Conservation (phyloP, 2,329 filamentous ascomycete species). For the Nothophaeocryptopus gaeumannii region DNA sequence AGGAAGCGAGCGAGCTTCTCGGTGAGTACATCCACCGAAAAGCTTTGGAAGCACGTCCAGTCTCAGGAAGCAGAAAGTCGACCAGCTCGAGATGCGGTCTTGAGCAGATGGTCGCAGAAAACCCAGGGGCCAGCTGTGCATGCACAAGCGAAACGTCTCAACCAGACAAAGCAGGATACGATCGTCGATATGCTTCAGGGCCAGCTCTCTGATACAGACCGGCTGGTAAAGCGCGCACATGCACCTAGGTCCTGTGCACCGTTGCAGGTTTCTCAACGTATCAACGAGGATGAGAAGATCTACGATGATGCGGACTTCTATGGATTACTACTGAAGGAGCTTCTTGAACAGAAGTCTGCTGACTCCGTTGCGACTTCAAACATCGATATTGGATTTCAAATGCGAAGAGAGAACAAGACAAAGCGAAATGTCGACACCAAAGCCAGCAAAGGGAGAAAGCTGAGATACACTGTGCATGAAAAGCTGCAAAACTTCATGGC, state of each 20-base stretch:
- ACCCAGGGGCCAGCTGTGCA: constrained; percentile 61
- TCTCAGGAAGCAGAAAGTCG: constrained; percentile 60
- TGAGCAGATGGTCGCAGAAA: constrained; percentile 90
- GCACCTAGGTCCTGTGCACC: constrained; percentile 76
- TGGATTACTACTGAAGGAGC: constrained; percentile 84
- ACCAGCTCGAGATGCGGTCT: constrained; percentile 63
- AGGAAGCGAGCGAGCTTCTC: constrained; percentile 53
- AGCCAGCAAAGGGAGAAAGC: constrained; percentile 90
- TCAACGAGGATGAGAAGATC: constrained; percentile 60
- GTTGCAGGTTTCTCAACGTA: constrained; percentile 49
- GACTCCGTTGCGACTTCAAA: constrained; percentile 46
- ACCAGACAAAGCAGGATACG: constrained; percentile 60
- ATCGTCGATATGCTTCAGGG: constrained; percentile 67
- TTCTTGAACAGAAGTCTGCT: constrained; percentile 79
- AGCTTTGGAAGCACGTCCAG: constrained; percentile 71
- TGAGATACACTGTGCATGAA: constrained; percentile 92
- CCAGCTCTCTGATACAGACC: constrained; percentile 64
- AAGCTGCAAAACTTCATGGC: constrained; percentile 99
- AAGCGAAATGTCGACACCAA: constrained; percentile 86
- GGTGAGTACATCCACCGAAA: constrained; percentile 56
- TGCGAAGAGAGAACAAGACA: constrained; percentile 75
- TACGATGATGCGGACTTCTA: constrained; percentile 97
- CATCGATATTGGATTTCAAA: constrained; percentile 37
- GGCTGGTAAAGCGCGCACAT: constrained; percentile 66
- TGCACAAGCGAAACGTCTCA: constrained; percentile 58